These are phyloP conservation scores for Cryphonectria japonica DNA, from an alignment of 2,329 filamentous ascomycete species.

Conservation along the genomic window DNA sequence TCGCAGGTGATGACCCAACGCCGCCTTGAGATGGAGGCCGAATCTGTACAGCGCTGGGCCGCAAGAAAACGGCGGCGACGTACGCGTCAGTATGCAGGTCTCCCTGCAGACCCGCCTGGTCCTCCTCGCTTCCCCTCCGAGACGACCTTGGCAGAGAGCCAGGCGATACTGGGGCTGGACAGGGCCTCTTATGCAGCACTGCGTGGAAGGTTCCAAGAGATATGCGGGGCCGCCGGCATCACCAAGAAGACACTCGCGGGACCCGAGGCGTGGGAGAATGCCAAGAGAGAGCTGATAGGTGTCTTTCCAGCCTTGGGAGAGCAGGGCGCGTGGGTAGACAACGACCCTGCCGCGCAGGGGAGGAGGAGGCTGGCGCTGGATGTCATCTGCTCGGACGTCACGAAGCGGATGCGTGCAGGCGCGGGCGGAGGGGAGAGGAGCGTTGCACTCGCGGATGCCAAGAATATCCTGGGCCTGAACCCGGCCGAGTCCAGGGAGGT, in stretches of 20 bases:
- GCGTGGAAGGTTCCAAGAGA: constrained; percentile 68
- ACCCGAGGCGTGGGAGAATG: constrained; percentile 72
- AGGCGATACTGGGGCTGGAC: constrained; percentile 68
- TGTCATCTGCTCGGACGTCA: constrained; percentile 79
- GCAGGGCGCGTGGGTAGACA: constrained; percentile 57
- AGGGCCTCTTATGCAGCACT: constrained; percentile 65
- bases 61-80: constrained; percentile 69
- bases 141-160: constrained; percentile 79
- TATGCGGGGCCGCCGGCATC: constrained; percentile 70
- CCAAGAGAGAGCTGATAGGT: constrained; percentile 69
- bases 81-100: constrained; percentile 68
- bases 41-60: constrained; percentile 65
- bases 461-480: constrained; percentile 58
- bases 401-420: constrained; percentile 72
- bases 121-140: constrained; percentile 80
- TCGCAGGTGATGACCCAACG: constrained; percentile 58
- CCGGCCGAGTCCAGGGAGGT: constrained; percentile 58
- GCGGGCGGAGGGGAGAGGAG: constrained; percentile 51
- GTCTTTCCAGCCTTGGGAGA: constrained; percentile 65
- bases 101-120: constrained; percentile 69
- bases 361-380: constrained; percentile 73
- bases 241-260: constrained; percentile 78
- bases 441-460: constrained; percentile 77
- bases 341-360: constrained; percentile 49
- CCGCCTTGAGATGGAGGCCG: constrained; percentile 56